Evolutionary conservation across 345 rosid species (phyloP).

Genomic region (Arabidopsis arenosa): DNA sequence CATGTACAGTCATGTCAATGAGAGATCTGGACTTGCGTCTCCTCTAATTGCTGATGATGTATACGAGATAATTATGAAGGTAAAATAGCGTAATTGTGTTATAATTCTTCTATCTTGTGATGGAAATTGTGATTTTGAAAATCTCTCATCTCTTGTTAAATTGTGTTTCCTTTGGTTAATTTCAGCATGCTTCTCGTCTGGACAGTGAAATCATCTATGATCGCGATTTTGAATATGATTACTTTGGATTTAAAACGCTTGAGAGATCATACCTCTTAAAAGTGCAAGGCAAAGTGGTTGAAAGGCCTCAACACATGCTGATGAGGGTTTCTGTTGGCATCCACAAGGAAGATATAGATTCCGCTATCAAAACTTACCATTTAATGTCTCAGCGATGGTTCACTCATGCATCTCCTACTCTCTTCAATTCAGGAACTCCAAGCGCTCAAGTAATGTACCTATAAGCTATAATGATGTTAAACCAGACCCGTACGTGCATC

Average conservation of each 20-base stretch:
- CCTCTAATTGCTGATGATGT: constrained; percentile 91
- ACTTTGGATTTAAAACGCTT: constrained; percentile 89
- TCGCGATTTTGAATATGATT: constrained; percentile 90
- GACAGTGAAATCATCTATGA: constrained; percentile 93
- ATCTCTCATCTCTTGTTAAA: not conserved
- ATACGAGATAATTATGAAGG: constrained; percentile 87
- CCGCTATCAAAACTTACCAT: constrained; percentile 76
- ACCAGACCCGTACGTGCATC: not conserved
- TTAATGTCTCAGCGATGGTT: constrained; percentile 95
- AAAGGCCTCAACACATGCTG: constrained; percentile 92
- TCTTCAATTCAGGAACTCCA: constrained; percentile 89
- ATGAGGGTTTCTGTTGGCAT: constrained; percentile 96
- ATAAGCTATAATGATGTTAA: not conserved
- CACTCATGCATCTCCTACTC: constrained; percentile 96
- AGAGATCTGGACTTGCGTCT: constrained; percentile 72
- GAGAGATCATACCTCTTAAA: constrained; percentile 89
- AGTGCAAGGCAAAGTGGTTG: constrained; percentile 82
- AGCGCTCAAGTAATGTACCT: constrained; percentile 66
- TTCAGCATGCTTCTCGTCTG: constrained; percentile 73
- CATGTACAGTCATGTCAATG: constrained; percentile 76
- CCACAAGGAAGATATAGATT: constrained; percentile 76
- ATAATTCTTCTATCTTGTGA: not conserved
- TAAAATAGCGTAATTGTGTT: not conserved
- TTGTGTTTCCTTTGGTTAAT: not conserved
- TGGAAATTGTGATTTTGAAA: not conserved